Percentiles rank a stretch among this genome's conserved stretches.
Conservation (phyloP, 1,284 basidiomycete species). For the Porodaedalea pini region DNA sequence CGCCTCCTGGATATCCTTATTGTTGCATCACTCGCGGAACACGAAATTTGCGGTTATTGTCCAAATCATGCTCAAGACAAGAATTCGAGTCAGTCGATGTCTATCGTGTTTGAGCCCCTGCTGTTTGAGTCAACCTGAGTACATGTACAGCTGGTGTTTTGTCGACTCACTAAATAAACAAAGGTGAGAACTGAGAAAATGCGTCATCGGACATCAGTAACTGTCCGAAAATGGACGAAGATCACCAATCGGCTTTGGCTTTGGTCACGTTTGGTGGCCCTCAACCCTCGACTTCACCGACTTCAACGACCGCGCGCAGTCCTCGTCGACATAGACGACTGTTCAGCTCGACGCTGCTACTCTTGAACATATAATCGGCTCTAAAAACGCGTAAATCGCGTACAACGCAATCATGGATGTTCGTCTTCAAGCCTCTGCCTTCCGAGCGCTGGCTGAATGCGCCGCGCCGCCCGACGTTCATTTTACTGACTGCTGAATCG, state of each 20-base stretch:
- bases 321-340: background rate
- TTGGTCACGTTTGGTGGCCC: slow-evolving; percentile 10
- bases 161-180: too few relatives aligned
- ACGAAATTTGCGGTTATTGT: too few relatives aligned
- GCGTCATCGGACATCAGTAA: background rate
- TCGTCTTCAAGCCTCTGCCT: background rate
- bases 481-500: background rate
- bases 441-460: slow-evolving; percentile 5
- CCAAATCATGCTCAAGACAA: too few relatives aligned
- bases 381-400: slow-evolving; percentile 12
- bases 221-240: background rate
- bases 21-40: too few relatives aligned
- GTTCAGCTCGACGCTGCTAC: background rate
- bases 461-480: background rate
- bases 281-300: slow-evolving; percentile 9
- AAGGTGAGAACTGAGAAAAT: too few relatives aligned
- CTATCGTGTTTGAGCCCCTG: too few relatives aligned
- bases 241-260: slow-evolving; percentile 1
- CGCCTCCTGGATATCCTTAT: too few relatives aligned
- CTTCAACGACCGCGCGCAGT: background rate
- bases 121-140: too few relatives aligned
- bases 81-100: too few relatives aligned
- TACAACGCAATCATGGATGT: slow-evolving; percentile 13
- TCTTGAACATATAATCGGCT: background rate
- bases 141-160: too few relatives aligned